phyloP scores from a whole-genome alignment of 2,329 filamentous ascomycete species.

The Cadophora malorum region DNA sequence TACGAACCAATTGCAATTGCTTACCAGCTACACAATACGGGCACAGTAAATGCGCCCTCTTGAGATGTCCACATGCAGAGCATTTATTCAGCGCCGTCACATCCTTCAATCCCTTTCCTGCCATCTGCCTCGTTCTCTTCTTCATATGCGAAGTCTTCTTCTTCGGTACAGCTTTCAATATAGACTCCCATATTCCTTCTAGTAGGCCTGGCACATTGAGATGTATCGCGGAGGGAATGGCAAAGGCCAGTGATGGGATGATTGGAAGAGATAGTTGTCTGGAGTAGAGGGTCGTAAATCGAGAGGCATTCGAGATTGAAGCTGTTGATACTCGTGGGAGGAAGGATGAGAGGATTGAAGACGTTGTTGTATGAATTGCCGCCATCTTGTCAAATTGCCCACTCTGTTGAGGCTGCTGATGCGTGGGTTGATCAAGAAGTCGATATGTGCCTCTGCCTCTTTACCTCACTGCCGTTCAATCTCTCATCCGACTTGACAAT shows the following conservation, averaged over 20 bases:
- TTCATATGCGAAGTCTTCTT: conserved; percentile 98
- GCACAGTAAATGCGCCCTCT: conserved; percentile 89
- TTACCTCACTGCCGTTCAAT: neutral
- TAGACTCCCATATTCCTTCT: conserved; percentile 87
- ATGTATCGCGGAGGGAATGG: conserved; percentile 64
- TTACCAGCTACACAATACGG: conserved; percentile 84
- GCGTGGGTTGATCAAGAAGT: neutral
- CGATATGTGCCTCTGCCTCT: conserved; percentile 12
- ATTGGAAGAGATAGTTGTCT: conserved; percentile 55
- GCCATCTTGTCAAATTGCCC: conserved; percentile 51
- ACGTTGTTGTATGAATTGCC: conserved; percentile 49
- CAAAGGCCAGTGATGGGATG: conserved; percentile 61
- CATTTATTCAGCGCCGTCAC: conserved; percentile 87
- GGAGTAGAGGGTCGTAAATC: conserved; percentile 53
- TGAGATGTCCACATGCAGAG: conserved; percentile 84
- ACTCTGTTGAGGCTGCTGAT: conserved; percentile 7
- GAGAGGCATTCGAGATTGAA: conserved; percentile 50
- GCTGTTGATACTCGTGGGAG: conserved; percentile 60
- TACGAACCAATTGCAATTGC: conserved; percentile 42
- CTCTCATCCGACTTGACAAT: conserved; percentile 25
- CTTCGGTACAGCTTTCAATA: conserved; percentile 93
- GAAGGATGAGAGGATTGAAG: conserved; percentile 55
- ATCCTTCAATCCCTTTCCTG: conserved; percentile 93
- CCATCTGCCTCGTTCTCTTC: conserved; percentile 91
- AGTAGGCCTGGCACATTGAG: conserved; percentile 72